Evolutionary conservation across 768 basidiomycete species (phyloP).

Genomic region (Hortiboletus flavorubellus): DNA sequence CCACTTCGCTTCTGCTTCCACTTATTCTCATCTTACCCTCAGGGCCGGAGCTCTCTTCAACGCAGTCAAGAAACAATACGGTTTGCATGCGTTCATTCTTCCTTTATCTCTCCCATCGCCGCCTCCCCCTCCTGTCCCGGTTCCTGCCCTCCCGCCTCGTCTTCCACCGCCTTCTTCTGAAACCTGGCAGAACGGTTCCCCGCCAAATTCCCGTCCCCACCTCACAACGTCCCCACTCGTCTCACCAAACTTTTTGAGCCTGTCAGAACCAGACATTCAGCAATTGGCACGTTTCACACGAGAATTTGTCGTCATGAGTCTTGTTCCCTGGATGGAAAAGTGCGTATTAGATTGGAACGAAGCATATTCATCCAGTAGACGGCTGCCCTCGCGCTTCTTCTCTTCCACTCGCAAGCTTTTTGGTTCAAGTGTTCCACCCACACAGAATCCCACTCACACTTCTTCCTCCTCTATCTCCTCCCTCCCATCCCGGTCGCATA

Average conservation of each 20-base stretch:
- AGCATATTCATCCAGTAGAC: conserved; percentile 69
- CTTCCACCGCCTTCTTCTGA: conserved; percentile 49
- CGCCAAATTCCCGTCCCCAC: background rate
- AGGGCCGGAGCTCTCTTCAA: conserved; percentile 80
- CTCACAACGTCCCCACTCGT: background rate
- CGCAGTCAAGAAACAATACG: conserved; percentile 85
- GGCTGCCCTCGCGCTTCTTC: conserved; percentile 82
- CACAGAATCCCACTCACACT: conserved; percentile 38
- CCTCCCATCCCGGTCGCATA: conserved; percentile 35
- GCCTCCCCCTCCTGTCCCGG: conserved; percentile 62
- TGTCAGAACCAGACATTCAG: conserved; percentile 73
- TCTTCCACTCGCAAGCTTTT: conserved; percentile 83
- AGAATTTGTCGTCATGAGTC: conserved; percentile 85
- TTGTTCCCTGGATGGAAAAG: conserved; percentile 97
- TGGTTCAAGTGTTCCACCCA: conserved; percentile 55
- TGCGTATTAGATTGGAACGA: conserved; percentile 95
- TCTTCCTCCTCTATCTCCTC: conserved; percentile 40
- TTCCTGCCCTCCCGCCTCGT: conserved; percentile 63
- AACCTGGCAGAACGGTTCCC: conserved; percentile 19
- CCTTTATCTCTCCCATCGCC: conserved; percentile 57
- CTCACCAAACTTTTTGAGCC: conserved; percentile 38
- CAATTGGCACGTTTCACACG: conserved; percentile 74
- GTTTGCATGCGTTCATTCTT: conserved; percentile 72
- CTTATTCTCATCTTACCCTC: conserved; percentile 7
- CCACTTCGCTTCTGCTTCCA: background rate